These are phyloP conservation scores for Bertia moriformis DNA, from an alignment of 2,329 filamentous ascomycete genomes.

Conservation along the genomic window DNA sequence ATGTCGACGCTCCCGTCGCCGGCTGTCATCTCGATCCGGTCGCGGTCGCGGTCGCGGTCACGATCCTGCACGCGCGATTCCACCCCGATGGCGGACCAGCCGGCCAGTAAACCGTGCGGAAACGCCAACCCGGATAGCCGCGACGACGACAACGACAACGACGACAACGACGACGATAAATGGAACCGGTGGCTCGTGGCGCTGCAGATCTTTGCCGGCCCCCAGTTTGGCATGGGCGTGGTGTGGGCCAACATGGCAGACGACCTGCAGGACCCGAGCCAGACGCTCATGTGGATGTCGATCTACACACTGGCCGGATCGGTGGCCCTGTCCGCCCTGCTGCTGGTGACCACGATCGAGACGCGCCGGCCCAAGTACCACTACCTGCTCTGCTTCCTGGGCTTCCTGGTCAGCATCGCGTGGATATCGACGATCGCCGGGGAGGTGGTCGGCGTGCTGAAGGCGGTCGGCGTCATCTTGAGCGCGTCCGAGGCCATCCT, in stretches of 20 bases:
- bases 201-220: constrained; percentile 74
- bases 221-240: constrained; percentile 66
- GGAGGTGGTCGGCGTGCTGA: constrained; percentile 88
- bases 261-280: constrained; percentile 35
- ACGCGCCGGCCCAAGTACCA: constrained; percentile 55
- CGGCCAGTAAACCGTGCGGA: not conserved
- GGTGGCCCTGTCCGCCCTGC: constrained; percentile 47
- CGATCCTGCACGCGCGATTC: not conserved
- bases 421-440: constrained; percentile 96
- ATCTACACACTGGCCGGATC: constrained; percentile 57
- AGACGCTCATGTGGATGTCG: constrained; percentile 40
- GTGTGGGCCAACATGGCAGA: constrained; percentile 55
- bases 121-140: constrained; percentile 8
- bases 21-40: no score
- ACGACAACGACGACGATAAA: constrained; percentile 27
- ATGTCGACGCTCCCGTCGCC: not conserved
- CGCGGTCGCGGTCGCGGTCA: not conserved
- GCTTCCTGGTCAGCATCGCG: constrained; percentile 79
- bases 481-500: constrained; percentile 90
- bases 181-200: constrained; percentile 90
- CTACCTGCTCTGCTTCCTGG: constrained; percentile 69
- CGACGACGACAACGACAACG: constrained; percentile 7
- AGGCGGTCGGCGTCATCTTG: constrained; percentile 80
- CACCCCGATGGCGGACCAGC: not conserved
- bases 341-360: constrained; percentile 53